Evolutionary conservation across 1,284 basidiomycete genomes (phyloP).

Genomic region (Rhodofomes roseus): DNA sequence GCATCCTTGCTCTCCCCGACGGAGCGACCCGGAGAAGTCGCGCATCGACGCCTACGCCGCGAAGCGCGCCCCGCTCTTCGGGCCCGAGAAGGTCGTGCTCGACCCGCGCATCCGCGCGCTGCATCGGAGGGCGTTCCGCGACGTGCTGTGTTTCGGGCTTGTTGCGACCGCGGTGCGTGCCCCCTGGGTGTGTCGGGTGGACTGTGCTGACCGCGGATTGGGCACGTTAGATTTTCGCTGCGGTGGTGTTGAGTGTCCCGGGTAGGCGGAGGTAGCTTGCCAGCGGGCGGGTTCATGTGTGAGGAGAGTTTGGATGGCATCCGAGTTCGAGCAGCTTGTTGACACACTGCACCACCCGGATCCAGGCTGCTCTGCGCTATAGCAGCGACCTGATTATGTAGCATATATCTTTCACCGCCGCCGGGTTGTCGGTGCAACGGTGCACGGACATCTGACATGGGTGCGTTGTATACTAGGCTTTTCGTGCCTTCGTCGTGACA

Average conservation of each 20-base stretch:
- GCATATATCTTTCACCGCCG: background rate
- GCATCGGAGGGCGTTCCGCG: constrained; percentile 31
- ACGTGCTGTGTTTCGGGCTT: constrained; percentile 21
- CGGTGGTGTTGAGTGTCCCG: constrained; percentile 7
- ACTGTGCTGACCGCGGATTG: background rate
- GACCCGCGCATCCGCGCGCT: constrained; percentile 36
- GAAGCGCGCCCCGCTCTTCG: constrained; percentile 34
- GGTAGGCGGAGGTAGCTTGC: too few species aligned
- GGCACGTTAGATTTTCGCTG: constrained; percentile 2
- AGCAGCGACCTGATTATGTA: background rate
- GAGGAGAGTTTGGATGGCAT: too few species aligned
- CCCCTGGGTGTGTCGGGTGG: background rate
- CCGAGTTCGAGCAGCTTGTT: too few species aligned
- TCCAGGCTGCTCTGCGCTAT: too few species aligned
- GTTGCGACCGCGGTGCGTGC: background rate
- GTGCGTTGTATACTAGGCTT: too few species aligned
- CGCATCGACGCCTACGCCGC: constrained; percentile 11
- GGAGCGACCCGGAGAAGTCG: background rate
- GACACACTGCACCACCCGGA: too few species aligned
- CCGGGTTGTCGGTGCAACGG: too few species aligned
- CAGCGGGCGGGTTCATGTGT: too few species aligned
- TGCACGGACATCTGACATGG: too few species aligned
- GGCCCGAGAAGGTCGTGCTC: constrained; percentile 35
- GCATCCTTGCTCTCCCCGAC: background rate
- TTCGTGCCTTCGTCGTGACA: too few species aligned